These are phyloP conservation scores for Rhizopogon vinicolor DNA, from an alignment of 768 basidiomycete species.

Conservation along the genomic window DNA sequence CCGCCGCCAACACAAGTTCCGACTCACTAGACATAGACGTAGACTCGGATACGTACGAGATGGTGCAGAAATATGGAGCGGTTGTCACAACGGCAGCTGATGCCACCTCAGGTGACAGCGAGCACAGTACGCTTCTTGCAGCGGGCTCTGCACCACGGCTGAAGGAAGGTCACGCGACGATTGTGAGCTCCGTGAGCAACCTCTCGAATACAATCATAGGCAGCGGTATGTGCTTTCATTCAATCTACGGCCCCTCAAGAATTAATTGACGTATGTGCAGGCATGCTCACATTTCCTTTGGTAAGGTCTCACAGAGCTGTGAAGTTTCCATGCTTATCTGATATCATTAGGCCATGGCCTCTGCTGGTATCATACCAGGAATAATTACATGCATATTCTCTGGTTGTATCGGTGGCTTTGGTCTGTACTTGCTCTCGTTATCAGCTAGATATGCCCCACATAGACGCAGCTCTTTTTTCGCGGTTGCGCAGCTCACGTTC, in stretches of 20 bases:
- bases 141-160: constrained; percentile 20
- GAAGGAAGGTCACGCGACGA: constrained; percentile 63
- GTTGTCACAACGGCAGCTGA: constrained; percentile 30
- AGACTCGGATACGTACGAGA: constrained; percentile 40
- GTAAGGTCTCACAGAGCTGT: constrained; percentile 33
- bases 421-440: constrained; percentile 82
- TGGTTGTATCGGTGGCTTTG: constrained; percentile 72
- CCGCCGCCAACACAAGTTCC: neutral
- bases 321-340: neutral
- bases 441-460: constrained; percentile 77
- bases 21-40: neutral
- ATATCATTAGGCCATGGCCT: constrained; percentile 74
- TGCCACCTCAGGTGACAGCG: constrained; percentile 28
- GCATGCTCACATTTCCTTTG: constrained; percentile 87
- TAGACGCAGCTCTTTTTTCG: constrained; percentile 78
- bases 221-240: constrained; percentile 52
- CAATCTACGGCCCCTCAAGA: neutral
- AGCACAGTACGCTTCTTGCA: constrained; percentile 60
- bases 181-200: constrained; percentile 71
- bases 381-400: constrained; percentile 84
- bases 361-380: constrained; percentile 86
- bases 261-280: constrained; percentile 30
- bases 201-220: constrained; percentile 90
- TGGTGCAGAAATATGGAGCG: constrained; percentile 70
- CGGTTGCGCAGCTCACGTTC: constrained; percentile 81